Conservation (phyloP, 2,329 filamentous ascomycete species). For the Pyrenophora teres region DNA sequence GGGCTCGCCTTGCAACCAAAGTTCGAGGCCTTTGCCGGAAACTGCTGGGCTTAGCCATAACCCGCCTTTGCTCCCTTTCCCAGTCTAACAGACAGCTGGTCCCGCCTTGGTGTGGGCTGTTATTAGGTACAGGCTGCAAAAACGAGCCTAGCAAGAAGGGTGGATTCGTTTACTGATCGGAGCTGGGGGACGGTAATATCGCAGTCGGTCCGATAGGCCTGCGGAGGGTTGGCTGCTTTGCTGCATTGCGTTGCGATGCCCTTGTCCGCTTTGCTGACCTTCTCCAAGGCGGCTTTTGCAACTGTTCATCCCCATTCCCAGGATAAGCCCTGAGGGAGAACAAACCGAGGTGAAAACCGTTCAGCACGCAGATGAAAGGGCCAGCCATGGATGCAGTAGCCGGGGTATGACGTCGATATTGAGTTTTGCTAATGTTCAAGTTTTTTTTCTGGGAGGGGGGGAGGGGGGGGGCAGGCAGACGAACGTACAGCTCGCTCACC, state of each 20-base stretch:
- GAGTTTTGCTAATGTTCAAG: constrained; percentile 15
- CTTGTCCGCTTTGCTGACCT: no score
- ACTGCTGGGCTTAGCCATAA: constrained; percentile 5
- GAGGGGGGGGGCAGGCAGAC: no score
- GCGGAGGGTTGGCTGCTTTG: constrained; percentile 31
- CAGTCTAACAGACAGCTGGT: constrained; percentile 15
- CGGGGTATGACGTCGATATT: constrained; percentile 30
- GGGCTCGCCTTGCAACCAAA: constrained; percentile 19
- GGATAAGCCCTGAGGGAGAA: constrained; percentile 20
- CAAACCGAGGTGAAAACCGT: neutral
- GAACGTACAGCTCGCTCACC: neutral
- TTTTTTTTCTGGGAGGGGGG: neutral
- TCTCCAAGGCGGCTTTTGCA: no score
- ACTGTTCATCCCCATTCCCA: neutral
- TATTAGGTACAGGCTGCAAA: constrained; percentile 14
- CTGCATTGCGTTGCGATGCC: constrained; percentile 23
- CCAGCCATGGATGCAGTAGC: neutral
- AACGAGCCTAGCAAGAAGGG: no score
- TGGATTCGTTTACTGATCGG: no score
- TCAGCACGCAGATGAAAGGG: no score
- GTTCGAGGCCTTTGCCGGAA: constrained; percentile 33
- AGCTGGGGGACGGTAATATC: constrained; percentile 20
- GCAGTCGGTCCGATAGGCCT: constrained; percentile 40
- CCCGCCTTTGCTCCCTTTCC: constrained; percentile 20
- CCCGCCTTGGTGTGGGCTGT: constrained; percentile 23